Evolutionary conservation across 2,329 filamentous ascomycete genomes (phyloP), one percentile per base, ranked within the genome.

Genomic region (Epichloe glyceriae): DNA sequence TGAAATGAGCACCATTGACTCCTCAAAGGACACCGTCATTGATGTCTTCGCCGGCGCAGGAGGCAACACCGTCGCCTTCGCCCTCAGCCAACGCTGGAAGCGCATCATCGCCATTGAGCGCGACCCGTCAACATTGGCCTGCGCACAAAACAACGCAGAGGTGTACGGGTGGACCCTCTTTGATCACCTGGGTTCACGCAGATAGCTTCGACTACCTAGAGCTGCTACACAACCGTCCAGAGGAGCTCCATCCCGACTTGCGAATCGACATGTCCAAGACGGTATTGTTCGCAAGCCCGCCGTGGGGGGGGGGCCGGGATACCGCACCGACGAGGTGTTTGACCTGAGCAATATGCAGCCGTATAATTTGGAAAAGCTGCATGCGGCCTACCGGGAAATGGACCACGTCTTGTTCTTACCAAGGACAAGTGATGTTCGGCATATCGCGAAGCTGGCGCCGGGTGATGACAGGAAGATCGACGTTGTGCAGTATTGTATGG

Each of bases 41-140:
- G 93, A 98, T 66, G 79, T 86, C 44, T 98, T 98, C 68, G 87
- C 84, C 30, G 93, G 93, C 42, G 89, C 87, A 1, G 93, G 94
- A 38, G 93, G 90, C 50, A 98, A 98, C 65, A 80, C 85, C 22
- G 97, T 98, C 58, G 88, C 90, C n/a, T 94, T 98, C 59, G 91
- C 93, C 17, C 76, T 83, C 10, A 87, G 84, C 0, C 80, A 77
- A 19, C 80, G 82, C 55, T 98, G 88, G 86, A 78, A 82, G 48
- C 83, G 80, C 56, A 80, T 98, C 56, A 88, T 97, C 63, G 88
- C 86, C 41, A 85, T 98, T 58, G 93, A 98, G 69, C 86, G 84
- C 58, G 83, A 97, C 60, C 73, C 82, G 3, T 78, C 82, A 10
- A 88, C 86, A 1, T 76, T 98, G 6, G 83, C 84, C 44, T 98